These are phyloP conservation scores for Dictyostelium firmibasis DNA, from an alignment of 78 protist species.

Conservation along the genomic window DNA sequence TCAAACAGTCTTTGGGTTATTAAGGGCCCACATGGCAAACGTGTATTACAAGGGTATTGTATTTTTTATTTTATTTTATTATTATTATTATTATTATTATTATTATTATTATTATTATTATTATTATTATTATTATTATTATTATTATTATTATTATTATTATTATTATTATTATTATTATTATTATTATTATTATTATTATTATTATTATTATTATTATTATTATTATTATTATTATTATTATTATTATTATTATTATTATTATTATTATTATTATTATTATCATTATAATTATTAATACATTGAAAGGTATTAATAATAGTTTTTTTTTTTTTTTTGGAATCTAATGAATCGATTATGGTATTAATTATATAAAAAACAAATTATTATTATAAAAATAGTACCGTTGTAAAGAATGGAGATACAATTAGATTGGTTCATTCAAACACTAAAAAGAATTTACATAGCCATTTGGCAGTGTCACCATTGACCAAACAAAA, in stretches of 20 bases:
- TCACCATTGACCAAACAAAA: constrained; percentile 88
- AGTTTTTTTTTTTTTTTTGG: background rate
- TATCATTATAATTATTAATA: no score
- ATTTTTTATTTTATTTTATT: background rate
- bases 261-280: no score
- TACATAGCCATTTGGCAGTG: constrained; percentile 85
- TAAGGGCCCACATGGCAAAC: constrained; percentile 54
- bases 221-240: no score
- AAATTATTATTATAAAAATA: no score
- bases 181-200: no score
- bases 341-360: no score
- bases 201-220: no score
- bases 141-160: no score
- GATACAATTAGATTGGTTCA: constrained; percentile 80
- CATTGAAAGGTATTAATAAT: background rate
- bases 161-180: no score
- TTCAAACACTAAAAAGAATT: constrained; percentile 69
- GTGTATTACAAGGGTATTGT: constrained; percentile 34
- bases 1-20: constrained; percentile 85
- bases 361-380: no score
- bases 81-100: background rate
- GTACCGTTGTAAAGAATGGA: constrained; percentile 69
- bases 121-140: background rate
- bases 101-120: no score
- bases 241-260: no score